Evolutionary conservation across 1,284 basidiomycete species (phyloP).

Genomic region (Pseudozyma hubeiensis): DNA sequence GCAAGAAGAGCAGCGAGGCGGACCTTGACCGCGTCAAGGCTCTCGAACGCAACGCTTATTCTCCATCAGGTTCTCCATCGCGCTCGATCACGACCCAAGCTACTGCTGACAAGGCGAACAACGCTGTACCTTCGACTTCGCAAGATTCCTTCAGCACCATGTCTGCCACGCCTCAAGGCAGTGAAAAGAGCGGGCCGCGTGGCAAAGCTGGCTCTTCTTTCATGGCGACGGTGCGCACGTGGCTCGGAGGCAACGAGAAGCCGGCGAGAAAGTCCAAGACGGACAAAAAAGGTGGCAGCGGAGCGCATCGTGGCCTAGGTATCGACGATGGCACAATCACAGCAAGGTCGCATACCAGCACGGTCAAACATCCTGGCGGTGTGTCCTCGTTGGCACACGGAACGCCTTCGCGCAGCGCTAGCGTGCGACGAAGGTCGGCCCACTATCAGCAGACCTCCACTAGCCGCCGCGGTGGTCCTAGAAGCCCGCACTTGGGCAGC

Average conservation of each 20-base stretch:
- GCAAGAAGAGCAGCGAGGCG: slow-evolving; percentile 35
- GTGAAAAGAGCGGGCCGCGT: slow-evolving; percentile 34
- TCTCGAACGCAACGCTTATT: slow-evolving; percentile 27
- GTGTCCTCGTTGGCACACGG: slow-evolving; percentile 14
- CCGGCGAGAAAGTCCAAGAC: slow-evolving; percentile 80
- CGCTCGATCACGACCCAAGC: background rate
- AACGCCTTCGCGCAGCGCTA: slow-evolving; percentile 27
- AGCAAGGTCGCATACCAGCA: slow-evolving; percentile 21
- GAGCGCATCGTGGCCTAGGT: slow-evolving; percentile 32
- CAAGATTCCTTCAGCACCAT: slow-evolving; percentile 60
- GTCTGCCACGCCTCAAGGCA: slow-evolving; percentile 39
- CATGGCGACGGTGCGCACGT: slow-evolving; percentile 77
- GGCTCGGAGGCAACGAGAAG: slow-evolving; percentile 82
- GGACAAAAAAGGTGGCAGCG: slow-evolving; percentile 75
- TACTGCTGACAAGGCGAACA: slow-evolving; percentile 13
- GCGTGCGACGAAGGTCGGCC: slow-evolving; percentile 32
- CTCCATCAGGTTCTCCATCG: slow-evolving; percentile 25
- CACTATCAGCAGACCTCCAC: slow-evolving; percentile 30
- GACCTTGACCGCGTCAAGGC: slow-evolving; percentile 48
- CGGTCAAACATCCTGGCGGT: slow-evolving; percentile 21
- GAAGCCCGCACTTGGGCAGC: slow-evolving; percentile 45
- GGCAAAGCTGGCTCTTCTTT: slow-evolving; percentile 51
- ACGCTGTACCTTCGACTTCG: slow-evolving; percentile 38
- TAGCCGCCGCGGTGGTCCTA: slow-evolving; percentile 27
- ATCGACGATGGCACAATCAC: slow-evolving; percentile 21